A percentile compares a stretch with the other conserved stretches of the same genome.
These are phyloP conservation scores for Helotiales sp. DNA, from an alignment of 2,329 filamentous ascomycete species.

Conservation along the genomic window DNA sequence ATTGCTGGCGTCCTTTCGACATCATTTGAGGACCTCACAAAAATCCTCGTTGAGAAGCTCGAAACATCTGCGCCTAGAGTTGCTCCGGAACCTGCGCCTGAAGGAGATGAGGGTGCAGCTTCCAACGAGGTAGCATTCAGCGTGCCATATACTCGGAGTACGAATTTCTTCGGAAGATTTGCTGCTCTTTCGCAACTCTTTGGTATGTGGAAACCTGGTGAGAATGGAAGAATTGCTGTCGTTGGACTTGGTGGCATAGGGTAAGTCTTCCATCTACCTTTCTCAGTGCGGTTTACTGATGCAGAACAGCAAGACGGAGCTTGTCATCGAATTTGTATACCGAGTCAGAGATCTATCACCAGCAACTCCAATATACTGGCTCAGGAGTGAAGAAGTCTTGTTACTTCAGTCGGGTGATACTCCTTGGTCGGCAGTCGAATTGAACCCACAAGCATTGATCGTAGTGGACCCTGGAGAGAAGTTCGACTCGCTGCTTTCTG, in stretches of 20 bases:
- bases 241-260: slow-evolving; percentile 30
- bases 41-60: background rate
- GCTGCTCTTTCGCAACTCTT: slow-evolving; percentile 21
- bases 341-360: slow-evolving; percentile 25
- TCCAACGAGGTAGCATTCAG: slow-evolving; percentile 15
- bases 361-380: slow-evolving; percentile 27
- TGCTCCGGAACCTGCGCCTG: background rate
- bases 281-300: slow-evolving; percentile 3
- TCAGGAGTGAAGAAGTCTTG: slow-evolving; percentile 22
- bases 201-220: slow-evolving; percentile 27
- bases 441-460: slow-evolving; percentile 15
- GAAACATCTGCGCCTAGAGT: slow-evolving; percentile 3
- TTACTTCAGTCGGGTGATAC: background rate
- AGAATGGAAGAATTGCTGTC: slow-evolving; percentile 23
- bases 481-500: slow-evolving; percentile 17
- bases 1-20: background rate
- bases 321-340: slow-evolving; percentile 28
- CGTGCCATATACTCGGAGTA: slow-evolving; percentile 23
- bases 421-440: background rate
- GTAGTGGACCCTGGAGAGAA: slow-evolving; percentile 25
- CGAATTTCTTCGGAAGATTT: slow-evolving; percentile 26
- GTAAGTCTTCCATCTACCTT: slow-evolving; percentile 10
- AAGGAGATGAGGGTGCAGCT: background rate
- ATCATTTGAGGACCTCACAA: background rate
- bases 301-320: slow-evolving; percentile 25